A percentile compares a stretch with the other conserved stretches of the same genome.
Evolutionary conservation across 1,139 yeast genomes (phyloP).

Genomic region (Candida tunisiensis): DNA sequence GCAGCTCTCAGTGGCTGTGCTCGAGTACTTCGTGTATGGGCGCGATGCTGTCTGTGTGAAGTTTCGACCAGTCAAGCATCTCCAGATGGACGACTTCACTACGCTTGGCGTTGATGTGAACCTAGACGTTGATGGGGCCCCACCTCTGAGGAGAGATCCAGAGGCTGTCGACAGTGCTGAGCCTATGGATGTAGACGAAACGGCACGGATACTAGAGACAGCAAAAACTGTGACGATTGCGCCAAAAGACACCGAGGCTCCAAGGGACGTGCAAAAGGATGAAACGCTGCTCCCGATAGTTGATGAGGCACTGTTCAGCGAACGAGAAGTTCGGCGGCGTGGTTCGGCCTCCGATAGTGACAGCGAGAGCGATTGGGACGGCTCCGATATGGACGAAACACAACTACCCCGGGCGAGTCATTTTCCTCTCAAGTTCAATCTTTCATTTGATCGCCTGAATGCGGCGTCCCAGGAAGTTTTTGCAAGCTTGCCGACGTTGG

Average conservation of each 20-base stretch:
- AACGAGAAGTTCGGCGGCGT: too few species aligned
- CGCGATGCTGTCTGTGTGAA: slow-evolving; percentile 44
- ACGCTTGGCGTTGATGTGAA: slow-evolving; percentile 5
- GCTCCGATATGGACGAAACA: not conserved
- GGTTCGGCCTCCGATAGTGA: not conserved
- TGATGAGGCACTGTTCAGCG: not conserved
- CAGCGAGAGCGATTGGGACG: too few species aligned
- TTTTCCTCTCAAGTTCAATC: slow-evolving; percentile 40
- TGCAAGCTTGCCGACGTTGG: slow-evolving; percentile 10
- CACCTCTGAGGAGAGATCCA: slow-evolving; percentile 1
- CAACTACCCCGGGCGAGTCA: not conserved
- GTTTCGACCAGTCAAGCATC: slow-evolving; percentile 20
- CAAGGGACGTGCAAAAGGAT: not conserved
- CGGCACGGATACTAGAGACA: slow-evolving; percentile 2
- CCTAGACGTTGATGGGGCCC: slow-evolving; percentile 4
- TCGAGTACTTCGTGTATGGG: slow-evolving; percentile 68
- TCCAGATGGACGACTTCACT: too few species aligned
- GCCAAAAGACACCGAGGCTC: not conserved
- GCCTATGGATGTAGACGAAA: slow-evolving; percentile 1
- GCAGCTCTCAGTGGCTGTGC: slow-evolving; percentile 50
- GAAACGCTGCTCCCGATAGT: not conserved
- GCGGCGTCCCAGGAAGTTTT: slow-evolving; percentile 16
- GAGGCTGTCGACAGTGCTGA: slow-evolving; percentile 1
- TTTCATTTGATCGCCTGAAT: slow-evolving; percentile 35
- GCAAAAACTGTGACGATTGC: not conserved